Evolutionary conservation across 2,329 filamentous ascomycete species (phyloP).

Genomic region (Sclerotinia minor): DNA sequence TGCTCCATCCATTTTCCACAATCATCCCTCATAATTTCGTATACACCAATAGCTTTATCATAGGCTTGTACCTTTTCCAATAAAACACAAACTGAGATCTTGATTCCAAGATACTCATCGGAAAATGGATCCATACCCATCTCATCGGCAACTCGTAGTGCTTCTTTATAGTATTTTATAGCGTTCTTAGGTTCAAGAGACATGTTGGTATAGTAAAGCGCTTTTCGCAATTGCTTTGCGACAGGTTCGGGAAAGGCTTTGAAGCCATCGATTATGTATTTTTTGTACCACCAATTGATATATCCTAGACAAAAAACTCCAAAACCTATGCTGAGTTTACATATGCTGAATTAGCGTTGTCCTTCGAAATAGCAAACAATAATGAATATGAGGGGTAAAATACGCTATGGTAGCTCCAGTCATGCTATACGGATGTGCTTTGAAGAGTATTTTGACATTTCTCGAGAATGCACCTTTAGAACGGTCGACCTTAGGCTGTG

Average conservation of each 20-base stretch:
- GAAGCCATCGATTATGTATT: constrained; percentile 45
- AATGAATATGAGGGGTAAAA: constrained; percentile 10
- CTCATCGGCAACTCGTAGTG: constrained; percentile 71
- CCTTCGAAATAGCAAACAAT: background rate
- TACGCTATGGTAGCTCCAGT: constrained; percentile 37
- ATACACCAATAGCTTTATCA: constrained; percentile 69
- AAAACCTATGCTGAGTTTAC: constrained; percentile 34
- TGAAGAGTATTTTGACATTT: constrained; percentile 35
- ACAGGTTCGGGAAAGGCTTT: constrained; percentile 67
- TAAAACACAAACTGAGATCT: constrained; percentile 76
- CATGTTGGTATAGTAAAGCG: constrained; percentile 83
- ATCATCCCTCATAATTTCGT: constrained; percentile 75
- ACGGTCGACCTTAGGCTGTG: background rate
- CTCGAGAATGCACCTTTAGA: constrained; percentile 15
- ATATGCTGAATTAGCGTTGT: constrained; percentile 18
- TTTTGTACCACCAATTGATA: constrained; percentile 39
- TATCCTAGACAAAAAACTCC: constrained; percentile 36
- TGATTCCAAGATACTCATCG: constrained; percentile 86
- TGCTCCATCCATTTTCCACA: constrained; percentile 61
- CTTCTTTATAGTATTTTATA: constrained; percentile 79
- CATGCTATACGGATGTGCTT: constrained; percentile 38
- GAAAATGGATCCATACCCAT: constrained; percentile 82
- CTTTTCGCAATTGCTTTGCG: constrained; percentile 76
- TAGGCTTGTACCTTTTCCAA: constrained; percentile 75
- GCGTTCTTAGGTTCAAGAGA: constrained; percentile 73